Conservation (phyloP, 495 filamentous ascomycete species). For the Hypoxylon trugodes region DNA sequence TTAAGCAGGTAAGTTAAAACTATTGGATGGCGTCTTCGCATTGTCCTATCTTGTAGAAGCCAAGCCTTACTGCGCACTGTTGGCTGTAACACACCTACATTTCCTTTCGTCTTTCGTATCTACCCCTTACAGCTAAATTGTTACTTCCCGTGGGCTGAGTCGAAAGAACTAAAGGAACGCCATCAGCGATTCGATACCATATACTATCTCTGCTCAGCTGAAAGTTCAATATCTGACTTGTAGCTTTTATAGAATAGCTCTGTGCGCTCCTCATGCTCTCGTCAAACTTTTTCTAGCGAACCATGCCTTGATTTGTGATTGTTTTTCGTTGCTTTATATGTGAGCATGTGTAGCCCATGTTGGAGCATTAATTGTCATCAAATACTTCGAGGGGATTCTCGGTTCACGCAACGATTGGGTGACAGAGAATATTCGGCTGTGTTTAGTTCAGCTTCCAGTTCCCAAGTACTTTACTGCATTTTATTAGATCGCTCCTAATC, state of each 20-base stretch:
- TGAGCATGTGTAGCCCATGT: no score
- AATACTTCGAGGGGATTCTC: no score
- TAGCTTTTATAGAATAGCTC: no score
- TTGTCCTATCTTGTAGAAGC: constrained; percentile 8
- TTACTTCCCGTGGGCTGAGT: background rate
- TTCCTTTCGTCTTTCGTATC: background rate
- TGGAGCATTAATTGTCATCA: no score
- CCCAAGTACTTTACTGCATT: background rate
- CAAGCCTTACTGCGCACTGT: constrained; percentile 12
- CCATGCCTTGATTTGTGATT: no score
- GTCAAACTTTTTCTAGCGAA: no score
- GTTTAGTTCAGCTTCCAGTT: background rate
- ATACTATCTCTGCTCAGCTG: constrained; percentile 19
- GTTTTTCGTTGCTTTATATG: no score
- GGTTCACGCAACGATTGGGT: no score
- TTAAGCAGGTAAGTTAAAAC: constrained; percentile 10
- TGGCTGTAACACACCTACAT: constrained; percentile 15
- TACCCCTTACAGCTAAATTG: no score
- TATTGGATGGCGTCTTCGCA: constrained; percentile 26
- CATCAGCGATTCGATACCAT: background rate
- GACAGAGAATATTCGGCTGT: no score
- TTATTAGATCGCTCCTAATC: no score
- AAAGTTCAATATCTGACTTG: constrained; percentile 8
- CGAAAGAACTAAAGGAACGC: background rate
- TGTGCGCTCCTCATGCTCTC: no score